A percentile compares a stretch with the other conserved stretches of the same genome.
Evolutionary conservation across 202 grass and related monocot species (phyloP).

Genomic region (Panicum virgatum): DNA sequence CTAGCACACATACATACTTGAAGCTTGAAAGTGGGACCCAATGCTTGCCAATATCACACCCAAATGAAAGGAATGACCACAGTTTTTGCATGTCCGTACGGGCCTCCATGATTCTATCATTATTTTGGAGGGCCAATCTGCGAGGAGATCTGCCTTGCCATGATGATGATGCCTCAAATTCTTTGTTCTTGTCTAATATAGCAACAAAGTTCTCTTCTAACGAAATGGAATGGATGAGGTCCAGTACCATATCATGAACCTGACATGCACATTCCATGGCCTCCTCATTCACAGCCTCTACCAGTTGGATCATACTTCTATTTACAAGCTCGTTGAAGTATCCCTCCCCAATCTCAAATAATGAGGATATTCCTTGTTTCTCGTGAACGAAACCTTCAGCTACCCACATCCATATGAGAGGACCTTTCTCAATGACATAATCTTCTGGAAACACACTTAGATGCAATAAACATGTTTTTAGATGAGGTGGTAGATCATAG

Average conservation of each 20-base stretch:
- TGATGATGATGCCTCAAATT: not conserved
- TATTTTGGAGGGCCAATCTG: not conserved
- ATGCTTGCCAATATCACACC: not conserved
- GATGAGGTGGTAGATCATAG: constrained; percentile 16
- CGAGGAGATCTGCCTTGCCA: no score
- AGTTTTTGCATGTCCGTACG: not conserved
- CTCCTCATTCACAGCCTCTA: fast-evolving
- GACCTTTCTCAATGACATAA: fast-evolving
- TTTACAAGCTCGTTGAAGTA: not conserved
- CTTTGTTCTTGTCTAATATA: not conserved
- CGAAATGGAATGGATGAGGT: not conserved
- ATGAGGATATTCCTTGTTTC: not conserved
- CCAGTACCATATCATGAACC: constrained; percentile 18
- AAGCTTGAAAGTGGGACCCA: not conserved
- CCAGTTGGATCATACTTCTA: not conserved
- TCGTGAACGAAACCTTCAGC: constrained; percentile 14
- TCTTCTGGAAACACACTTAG: not conserved
- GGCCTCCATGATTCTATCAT: not conserved
- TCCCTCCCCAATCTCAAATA: not conserved
- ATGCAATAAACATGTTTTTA: constrained; percentile 26
- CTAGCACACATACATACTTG: not conserved
- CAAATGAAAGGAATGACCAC: not conserved
- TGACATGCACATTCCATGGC: not conserved
- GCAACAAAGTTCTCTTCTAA: not conserved
- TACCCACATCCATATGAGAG: constrained; percentile 19